Evolutionary conservation across 257 asterid species (phyloP).

Genomic region (Rubia yunnanensis): DNA sequence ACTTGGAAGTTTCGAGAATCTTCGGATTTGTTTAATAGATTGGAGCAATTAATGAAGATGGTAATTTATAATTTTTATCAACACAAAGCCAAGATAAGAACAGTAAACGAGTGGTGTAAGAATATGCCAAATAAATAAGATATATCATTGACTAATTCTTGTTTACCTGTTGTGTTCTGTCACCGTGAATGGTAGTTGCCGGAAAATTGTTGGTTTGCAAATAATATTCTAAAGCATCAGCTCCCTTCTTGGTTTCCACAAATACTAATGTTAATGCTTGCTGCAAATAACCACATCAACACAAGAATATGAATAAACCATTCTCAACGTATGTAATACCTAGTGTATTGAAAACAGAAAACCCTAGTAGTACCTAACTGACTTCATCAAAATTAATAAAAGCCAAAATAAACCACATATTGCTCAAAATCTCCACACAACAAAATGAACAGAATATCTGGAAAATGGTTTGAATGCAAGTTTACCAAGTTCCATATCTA

Average conservation of each 20-base stretch:
- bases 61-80: background rate
- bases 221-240: slow-evolving; percentile 81
- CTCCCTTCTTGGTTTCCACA: slow-evolving; percentile 90
- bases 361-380: background rate
- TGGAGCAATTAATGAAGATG: background rate
- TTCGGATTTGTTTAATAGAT: background rate
- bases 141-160: background rate
- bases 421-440: background rate
- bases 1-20: background rate
- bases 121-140: background rate
- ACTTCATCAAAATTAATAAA: background rate
- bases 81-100: background rate
- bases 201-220: slow-evolving; percentile 55
- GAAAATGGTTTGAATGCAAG: background rate
- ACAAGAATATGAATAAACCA: slow-evolving; percentile 1
- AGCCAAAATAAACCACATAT: background rate
- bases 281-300: slow-evolving; percentile 29
- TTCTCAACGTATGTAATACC: background rate
- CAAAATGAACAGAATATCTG: background rate
- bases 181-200: slow-evolving; percentile 89
- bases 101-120: background rate
- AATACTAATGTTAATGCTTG: slow-evolving; percentile 69
- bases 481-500: background rate
- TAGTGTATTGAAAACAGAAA: background rate
- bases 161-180: slow-evolving; percentile 74